Base-by-base conservation (phyloP, 176 grass and related monocot species). In the Paspalum notatum region DNA sequence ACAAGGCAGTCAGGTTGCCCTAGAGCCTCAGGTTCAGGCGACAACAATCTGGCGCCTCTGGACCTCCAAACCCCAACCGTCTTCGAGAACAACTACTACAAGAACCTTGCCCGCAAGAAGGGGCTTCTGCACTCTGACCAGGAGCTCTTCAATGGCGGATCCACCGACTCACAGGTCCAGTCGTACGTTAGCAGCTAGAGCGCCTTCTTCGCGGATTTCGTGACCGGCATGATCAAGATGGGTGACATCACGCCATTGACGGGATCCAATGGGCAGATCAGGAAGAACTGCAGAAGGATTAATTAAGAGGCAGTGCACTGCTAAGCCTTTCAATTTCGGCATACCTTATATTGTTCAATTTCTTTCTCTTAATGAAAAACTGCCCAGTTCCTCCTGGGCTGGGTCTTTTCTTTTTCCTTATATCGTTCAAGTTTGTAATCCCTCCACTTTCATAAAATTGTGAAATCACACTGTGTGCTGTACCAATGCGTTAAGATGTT, bases 101-200 rank as follows among this genome's bases (percentile, higher is more conserved):
- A 76, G 39, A 85, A 87, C 44, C 88, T 93, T n/a, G 55, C 87
- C 20, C 6, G 12, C 24, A 46, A 45, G 1, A 62, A 85, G 41
- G 87, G 73, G 8, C 51, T 93, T 6, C 87, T 93, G 6, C 91
- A 93, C 66, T 93, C 91, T 2, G 91, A 93, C 52, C 91, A 93
- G 53, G 79, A 90, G 78, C 86, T 94, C 77, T 91, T 84, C 80
- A 94, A 87, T 5, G 70, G 80, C 2, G 89, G 85, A 7, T 46
- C 80, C 2, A 70, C 92, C 0, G 83, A 89, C 4, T 48, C 52
- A 3, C 76, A 41, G n/a, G 89, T 91, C 12, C 55, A 45, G n/a
- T 42, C 57, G 0, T 94, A 94, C 12, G 42, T 21, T 7, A 20
- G 14, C 15, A 60, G 59, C 65, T 77, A 80, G 5, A 40, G 46